Evolutionary conservation across 2,329 filamentous ascomycete species (phyloP), one percentile per base, ranked within the genome.

Genomic region (Remersonia thermophila): DNA sequence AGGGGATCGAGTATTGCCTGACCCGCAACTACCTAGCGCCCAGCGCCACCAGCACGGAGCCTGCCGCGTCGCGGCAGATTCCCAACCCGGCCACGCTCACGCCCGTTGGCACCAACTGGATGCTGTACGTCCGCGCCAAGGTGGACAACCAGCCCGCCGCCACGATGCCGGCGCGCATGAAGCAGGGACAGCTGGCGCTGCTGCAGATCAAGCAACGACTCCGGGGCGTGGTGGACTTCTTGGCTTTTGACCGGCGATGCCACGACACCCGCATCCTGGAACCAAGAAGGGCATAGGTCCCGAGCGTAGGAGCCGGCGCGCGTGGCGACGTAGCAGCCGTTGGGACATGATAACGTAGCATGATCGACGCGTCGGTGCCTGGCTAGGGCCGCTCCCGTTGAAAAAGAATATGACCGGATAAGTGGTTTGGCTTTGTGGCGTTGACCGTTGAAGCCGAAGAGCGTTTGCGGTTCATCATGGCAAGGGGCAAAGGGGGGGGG

Each of bases 1-100:
- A 69, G n/a, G 62, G 66, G 30, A 52, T 69, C 12, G 71, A 76
- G 50, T 74, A 72, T 41, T 59, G 59, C 37, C 58, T 77, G 32
- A 69, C 60, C 59, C 39, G 39, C n/a, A 31, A 32, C 13, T 43
- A 51, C 59, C 1, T 51, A 12, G 35, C 58, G 20, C 38, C 46
- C n/a, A 27, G 25, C 25, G 12, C 12, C 5, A 12, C 11, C 12
- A 28, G 12, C 11, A 27, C 25, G 12, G 47, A 38, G 16, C 51
- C 31, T 52, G 32, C 16, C 7, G 14, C 57, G 11, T 33, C 43
- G 12, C 49, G 50, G 1, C 55, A 62, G 1, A 46, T 64, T 18
- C 36, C 51, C 1, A 51, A 42, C 7, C 52, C 76, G 1, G 68
- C 70, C 0, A 52, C 57, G 0, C 55, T 75, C 7, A 54, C 62